Evolutionary conservation across 768 basidiomycete species (phyloP).

Genomic region (Termitomyces sp.): DNA sequence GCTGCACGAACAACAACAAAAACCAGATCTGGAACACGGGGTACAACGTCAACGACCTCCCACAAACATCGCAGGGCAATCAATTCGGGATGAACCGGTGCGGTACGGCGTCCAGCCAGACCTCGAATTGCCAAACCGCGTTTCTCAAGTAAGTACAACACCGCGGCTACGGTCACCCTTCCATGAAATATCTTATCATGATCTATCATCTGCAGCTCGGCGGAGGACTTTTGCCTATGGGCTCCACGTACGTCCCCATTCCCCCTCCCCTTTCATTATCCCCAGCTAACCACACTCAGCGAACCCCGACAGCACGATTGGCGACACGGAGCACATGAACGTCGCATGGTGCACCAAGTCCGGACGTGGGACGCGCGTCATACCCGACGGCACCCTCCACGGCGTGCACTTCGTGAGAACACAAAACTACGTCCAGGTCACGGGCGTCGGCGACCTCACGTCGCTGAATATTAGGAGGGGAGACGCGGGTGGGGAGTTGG

Average conservation of each 20-base stretch:
- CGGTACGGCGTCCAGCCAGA: slow-evolving; percentile 47
- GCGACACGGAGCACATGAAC: slow-evolving; percentile 59
- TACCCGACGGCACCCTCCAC: slow-evolving; percentile 58
- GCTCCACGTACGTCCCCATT: slow-evolving; percentile 39
- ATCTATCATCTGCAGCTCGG: slow-evolving; percentile 35
- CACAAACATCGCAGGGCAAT: slow-evolving; percentile 47
- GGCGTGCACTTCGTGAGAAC: slow-evolving; percentile 70
- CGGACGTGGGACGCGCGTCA: slow-evolving; percentile 67
- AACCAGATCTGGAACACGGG: slow-evolving; percentile 53
- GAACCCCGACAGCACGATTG: slow-evolving; percentile 43
- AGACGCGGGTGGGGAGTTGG: slow-evolving; percentile 69
- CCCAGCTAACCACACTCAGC: background rate
- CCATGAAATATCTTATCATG: no score
- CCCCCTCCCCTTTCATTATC: background rate
- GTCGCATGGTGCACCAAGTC: slow-evolving; percentile 76
- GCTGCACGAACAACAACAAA: slow-evolving; percentile 31
- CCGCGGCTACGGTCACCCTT: no score
- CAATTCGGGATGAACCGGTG: slow-evolving; percentile 69
- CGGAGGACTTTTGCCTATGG: slow-evolving; percentile 69
- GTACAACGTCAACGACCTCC: slow-evolving; percentile 35
- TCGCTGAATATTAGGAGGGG: slow-evolving; percentile 48
- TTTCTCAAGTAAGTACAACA: slow-evolving; percentile 48
- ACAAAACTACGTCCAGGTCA: slow-evolving; percentile 55
- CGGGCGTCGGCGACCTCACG: slow-evolving; percentile 66
- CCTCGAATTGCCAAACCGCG: slow-evolving; percentile 66